Percentiles rank a stretch among this genome's conserved stretches.
These are phyloP conservation scores for Cochlearia excelsa DNA, from an alignment of 345 rosid species.

Conservation along the genomic window DNA sequence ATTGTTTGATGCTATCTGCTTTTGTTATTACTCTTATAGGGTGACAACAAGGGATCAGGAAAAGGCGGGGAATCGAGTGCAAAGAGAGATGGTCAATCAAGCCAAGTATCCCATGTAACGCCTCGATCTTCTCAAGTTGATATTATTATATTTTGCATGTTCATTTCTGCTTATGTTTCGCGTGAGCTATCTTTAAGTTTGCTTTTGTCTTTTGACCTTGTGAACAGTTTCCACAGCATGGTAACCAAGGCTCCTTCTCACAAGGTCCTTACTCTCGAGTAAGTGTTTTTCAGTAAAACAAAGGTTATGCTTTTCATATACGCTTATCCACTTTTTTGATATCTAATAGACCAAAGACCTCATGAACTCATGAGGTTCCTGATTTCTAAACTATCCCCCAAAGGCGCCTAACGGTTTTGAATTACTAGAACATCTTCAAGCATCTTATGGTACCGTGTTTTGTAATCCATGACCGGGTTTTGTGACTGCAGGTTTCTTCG, in stretches of 20 bases:
- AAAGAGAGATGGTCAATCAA: constrained; percentile 49
- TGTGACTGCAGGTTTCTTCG: constrained; percentile 44
- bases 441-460: not conserved
- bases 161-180: not conserved
- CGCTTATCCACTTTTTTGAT: not conserved
- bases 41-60: constrained; percentile 72
- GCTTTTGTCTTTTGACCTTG: constrained; percentile 9
- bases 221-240: constrained; percentile 44
- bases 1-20: constrained; percentile 17
- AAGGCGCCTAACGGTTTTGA: not conserved
- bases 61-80: constrained; percentile 63
- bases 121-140: not conserved
- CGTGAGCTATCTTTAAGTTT: not conserved
- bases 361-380: no score
- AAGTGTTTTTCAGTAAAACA: constrained; percentile 22
- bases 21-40: constrained; percentile 38
- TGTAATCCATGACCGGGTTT: not conserved
- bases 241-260: constrained; percentile 50
- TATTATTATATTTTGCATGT: not conserved
- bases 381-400: no score
- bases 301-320: not conserved
- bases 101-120: constrained; percentile 51
- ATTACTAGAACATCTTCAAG: not conserved
- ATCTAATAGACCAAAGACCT: no score
- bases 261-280: constrained; percentile 56